Evolutionary conservation across 768 basidiomycete genomes (phyloP), one percentile per base, ranked within the genome.

Genomic region (Boletus huronensis): DNA sequence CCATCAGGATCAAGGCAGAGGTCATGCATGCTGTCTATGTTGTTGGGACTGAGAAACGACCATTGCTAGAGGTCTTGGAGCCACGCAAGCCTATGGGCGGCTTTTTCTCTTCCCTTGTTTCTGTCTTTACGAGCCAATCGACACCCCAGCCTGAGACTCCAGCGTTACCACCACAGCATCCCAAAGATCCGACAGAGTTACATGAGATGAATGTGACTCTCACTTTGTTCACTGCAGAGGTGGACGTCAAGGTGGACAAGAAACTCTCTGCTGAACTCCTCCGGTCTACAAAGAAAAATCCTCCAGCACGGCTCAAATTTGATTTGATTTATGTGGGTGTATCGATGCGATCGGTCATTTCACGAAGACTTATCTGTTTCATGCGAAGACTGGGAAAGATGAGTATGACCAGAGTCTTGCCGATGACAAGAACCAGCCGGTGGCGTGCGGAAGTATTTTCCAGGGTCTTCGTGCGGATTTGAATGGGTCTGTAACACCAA

Each of bases 281-380:
- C 55, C 78, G 96, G 54, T 90, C 93, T 1, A 99, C 95, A 11
- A 98, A 98, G 80, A 99, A 99, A 77, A 86, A 90, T 51, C 89
- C 92, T 0, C 96, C 96, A 0, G 74, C 72, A 5, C 80, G 75
- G 48, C 80, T 94, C 66, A 84, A 79, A 52, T 88, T 90, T 51
- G 83, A 89, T 60, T 77, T 99, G 13, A 92, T 99, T 38, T 98
- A 91, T 74, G 64, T 66, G 17, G 10, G 61, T 43, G 5, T 34
- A 46, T 32, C 5, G 2, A 23, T 44, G 23, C 21, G 2, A 9
- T 60, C 5, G 3, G 1, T 10, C 7, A 9, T 14, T 60, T 36
- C 13, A n/a, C 5, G 23, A 21, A 49, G 26, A 28, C 48, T 60
- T 10, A 59, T 47, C 23, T 19, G 10, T 43, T 35, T 43, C 49